Evolutionary conservation across 2,329 filamentous ascomycete species (phyloP).

Genomic region (Dothistroma pini): DNA sequence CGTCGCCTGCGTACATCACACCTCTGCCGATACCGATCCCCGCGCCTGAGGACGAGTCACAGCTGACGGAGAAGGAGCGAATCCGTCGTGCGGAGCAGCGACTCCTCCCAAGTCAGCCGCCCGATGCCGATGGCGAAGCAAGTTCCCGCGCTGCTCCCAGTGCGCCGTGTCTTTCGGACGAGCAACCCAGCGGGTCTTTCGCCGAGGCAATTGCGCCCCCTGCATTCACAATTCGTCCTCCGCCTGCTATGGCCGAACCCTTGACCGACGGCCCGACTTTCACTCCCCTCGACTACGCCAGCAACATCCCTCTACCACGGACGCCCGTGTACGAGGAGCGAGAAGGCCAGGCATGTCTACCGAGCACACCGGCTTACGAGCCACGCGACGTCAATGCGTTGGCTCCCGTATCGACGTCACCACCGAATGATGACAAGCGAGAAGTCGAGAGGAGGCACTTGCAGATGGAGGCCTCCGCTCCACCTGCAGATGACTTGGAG

Average conservation of each 20-base stretch:
- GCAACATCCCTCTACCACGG: constrained; percentile 13
- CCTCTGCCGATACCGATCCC: constrained; percentile 45
- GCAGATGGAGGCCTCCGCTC: constrained; percentile 41
- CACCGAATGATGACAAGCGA: constrained; percentile 67
- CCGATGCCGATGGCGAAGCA: constrained; percentile 37
- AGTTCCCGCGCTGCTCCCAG: constrained; percentile 33
- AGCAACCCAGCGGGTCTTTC: constrained; percentile 13
- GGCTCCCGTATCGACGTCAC: background rate
- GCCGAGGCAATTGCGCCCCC: constrained; percentile 9
- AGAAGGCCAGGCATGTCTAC: background rate
- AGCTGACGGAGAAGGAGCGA: constrained; percentile 76
- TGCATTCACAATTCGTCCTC: constrained; percentile 23
- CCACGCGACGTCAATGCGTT: constrained; percentile 5
- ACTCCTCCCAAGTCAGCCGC: constrained; percentile 76
- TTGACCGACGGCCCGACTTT: constrained; percentile 8
- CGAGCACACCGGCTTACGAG: constrained; percentile 11
- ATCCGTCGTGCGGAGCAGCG: constrained; percentile 72
- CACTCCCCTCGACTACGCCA: constrained; percentile 7
- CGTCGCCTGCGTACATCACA: constrained; percentile 11
- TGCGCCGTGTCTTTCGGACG: constrained; percentile 29
- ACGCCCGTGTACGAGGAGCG: constrained; percentile 16
- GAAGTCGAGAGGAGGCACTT: constrained; percentile 59
- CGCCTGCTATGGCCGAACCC: constrained; percentile 14
- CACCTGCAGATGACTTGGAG: constrained; percentile 23
- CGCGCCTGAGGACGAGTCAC: constrained; percentile 57